Base-by-base conservation (phyloP, 2,329 filamentous ascomycete species). In the Aspergillus pseudoviridinutans region DNA sequence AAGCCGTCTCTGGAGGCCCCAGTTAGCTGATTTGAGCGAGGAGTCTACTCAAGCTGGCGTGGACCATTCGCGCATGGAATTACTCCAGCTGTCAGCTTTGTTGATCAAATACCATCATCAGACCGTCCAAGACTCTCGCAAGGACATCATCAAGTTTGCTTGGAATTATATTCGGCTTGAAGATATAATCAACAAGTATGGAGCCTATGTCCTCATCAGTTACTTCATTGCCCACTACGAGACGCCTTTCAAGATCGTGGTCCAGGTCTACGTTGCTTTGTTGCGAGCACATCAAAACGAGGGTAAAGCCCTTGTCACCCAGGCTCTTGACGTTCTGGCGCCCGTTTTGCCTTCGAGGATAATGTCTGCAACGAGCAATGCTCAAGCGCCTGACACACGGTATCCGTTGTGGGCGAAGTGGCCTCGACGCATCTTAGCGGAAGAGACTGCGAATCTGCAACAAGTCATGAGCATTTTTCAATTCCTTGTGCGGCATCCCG, bases 81-180 rank as follows among this genome's bases (percentile, higher is more conserved):
- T 97, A 9, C 83, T 99, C 49, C 95, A 99, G 72, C 84, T 97
- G 49, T 97, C 94, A 5, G 92, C 94, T 0, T 87, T 99, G 79
- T 81, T 99, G 42, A 88, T 99, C 75, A 99, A 99, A 71, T 96
- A 97, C 68, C 91, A 99, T 68, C 87, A 93, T 68, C 84, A 85
- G 32, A 89, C 92, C 54, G 84, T 99, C 1, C 90, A 95, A 64
- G 94, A 97, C 68, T 88, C 91, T 2, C 87, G 95, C 41, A 99
- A 99, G 75, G 94, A 99, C 63, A 93, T 99, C 61, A 99, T 99
- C 70, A 97, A 97, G 76, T 99, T 97, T 74, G 92, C 92, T 3
- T 99, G 94, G 94, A 96, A 92, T 20, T 97, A 96, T 71, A 99
- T 99, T 67, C 87, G 91, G 25, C 84, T 99, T n/a, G 95, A 99